Conservation (phyloP, 2,329 filamentous ascomycete species). For the Fusarium gaditjirri region DNA sequence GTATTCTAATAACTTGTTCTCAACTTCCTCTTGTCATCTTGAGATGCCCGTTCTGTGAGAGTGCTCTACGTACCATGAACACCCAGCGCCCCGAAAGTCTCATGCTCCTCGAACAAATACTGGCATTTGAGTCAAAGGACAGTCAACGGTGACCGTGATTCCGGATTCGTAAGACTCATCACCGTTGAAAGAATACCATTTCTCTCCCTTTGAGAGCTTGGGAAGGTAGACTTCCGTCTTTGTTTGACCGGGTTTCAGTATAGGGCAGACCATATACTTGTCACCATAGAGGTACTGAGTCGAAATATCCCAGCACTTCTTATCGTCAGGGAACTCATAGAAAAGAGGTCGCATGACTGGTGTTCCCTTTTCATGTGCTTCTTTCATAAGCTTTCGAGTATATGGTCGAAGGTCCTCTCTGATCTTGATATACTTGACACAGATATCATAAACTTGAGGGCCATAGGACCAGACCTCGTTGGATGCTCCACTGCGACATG, state of each 20-base stretch:
- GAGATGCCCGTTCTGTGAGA: not conserved
- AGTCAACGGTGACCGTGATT: not conserved
- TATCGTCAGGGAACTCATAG: constrained; percentile 70
- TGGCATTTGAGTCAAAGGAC: constrained; percentile 10
- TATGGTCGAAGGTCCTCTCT: constrained; percentile 69
- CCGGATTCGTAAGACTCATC: constrained; percentile 1
- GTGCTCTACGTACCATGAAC: not conserved
- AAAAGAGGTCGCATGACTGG: constrained; percentile 72
- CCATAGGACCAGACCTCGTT: constrained; percentile 77
- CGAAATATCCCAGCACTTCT: constrained; percentile 64
- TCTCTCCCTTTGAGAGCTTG: not conserved
- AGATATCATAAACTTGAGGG: constrained; percentile 67
- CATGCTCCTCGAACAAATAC: constrained; percentile 4
- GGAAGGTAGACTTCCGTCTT: constrained; percentile 65
- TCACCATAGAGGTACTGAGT: constrained; percentile 72
- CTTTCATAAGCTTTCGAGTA: constrained; percentile 66
- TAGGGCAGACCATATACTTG: constrained; percentile 67
- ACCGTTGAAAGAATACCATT: constrained; percentile 11
- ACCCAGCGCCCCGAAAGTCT: not conserved
- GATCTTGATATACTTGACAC: constrained; percentile 66
- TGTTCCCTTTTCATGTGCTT: constrained; percentile 68
- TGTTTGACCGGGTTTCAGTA: constrained; percentile 60
- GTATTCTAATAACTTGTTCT: not conserved
- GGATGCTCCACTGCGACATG: constrained; percentile 60
- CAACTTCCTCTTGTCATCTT: not conserved